Evolutionary conservation across 2,329 filamentous ascomycete species (phyloP), one percentile per base, ranked within the genome.

Genomic region (Calonectria pauciramosa): DNA sequence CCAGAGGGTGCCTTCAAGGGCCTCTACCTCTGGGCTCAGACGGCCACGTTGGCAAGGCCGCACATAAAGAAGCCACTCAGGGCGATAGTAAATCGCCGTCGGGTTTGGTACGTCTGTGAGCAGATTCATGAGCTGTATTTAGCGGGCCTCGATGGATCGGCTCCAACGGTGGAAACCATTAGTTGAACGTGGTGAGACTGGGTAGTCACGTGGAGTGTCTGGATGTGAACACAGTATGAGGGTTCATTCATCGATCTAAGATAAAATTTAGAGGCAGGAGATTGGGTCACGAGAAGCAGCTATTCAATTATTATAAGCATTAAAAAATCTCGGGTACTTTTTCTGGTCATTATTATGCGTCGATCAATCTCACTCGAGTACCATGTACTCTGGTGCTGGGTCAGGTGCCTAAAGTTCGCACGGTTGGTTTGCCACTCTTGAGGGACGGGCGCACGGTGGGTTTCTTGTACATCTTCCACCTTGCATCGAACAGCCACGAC

Each of bases 1-100:
- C 34, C 56, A 4, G 36, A 63, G 4, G 56, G 56, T 3, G 56
- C 34, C 4, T 20, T 63, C 3, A 63, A 63, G 34, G 56, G 23
- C 34, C 56, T 63, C 23, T 63, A 63, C 26, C 56, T 63, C 14
- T 63, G 56, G 56, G 34, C 56, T 41, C n/a, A 63, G 23, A 63
- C 32, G 4, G 52, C 52, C 18, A 26, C 36, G 23, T 10, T 41
- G 34, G 20, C 56, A 36, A 63, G 38, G 30, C 3, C 1, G 23
- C 36, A 63, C 8, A 63, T 38, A 2, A 28, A 63, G n/a, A 28
- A 41, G 23, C 32, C 56, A 5, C 36, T 63, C 1, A 63, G 56
- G 23, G 34, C n/a, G 6, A 41, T 63, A 18, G 34, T 63, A 1
- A 63, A 44, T 23, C 56, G 56, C 3, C 56, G 56, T 63, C 56